These are phyloP conservation scores for Lactarius akahatsu DNA, from an alignment of 768 basidiomycete species.

Conservation along the genomic window DNA sequence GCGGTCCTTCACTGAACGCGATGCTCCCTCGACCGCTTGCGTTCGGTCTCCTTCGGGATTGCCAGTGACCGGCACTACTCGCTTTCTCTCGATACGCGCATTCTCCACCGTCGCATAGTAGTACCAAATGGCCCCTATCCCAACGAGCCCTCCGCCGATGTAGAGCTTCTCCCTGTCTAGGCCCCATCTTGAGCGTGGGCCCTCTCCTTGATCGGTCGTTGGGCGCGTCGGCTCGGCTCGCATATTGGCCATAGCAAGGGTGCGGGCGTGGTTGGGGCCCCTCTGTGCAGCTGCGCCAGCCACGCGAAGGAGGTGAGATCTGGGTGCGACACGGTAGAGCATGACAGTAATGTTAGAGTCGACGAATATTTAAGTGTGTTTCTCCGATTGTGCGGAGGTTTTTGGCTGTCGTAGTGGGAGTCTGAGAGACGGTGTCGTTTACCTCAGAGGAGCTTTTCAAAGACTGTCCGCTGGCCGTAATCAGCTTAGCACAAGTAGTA, in stretches of 20 bases:
- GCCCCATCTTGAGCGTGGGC: slow-evolving; percentile 4
- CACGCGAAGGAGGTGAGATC: slow-evolving; percentile 6
- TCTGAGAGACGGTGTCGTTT: neutral
- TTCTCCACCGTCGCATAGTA: slow-evolving; percentile 25
- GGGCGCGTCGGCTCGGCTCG: slow-evolving; percentile 13
- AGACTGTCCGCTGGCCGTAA: neutral
- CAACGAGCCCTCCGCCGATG: slow-evolving; percentile 23
- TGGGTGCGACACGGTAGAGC: slow-evolving; percentile 7
- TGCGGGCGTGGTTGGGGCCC: slow-evolving; percentile 6
- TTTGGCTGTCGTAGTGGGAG: neutral
- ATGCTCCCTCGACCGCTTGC: slow-evolving; percentile 7
- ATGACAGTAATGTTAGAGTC: neutral
- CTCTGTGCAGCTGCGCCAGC: slow-evolving; percentile 5
- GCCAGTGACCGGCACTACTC: neutral
- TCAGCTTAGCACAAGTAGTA: too few species aligned
- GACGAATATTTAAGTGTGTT: neutral
- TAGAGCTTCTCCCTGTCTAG: slow-evolving; percentile 14
- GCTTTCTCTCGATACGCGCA: slow-evolving; percentile 20
- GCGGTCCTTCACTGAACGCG: slow-evolving; percentile 8
- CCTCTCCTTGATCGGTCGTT: slow-evolving; percentile 9
- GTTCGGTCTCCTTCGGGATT: slow-evolving; percentile 12
- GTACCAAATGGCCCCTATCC: slow-evolving; percentile 25
- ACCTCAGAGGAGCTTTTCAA: neutral
- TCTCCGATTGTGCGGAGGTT: neutral
- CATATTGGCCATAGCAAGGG: slow-evolving; percentile 10